Base-by-base conservation (phyloP, 1,284 basidiomycete genomes). In the Trametes sp. region DNA sequence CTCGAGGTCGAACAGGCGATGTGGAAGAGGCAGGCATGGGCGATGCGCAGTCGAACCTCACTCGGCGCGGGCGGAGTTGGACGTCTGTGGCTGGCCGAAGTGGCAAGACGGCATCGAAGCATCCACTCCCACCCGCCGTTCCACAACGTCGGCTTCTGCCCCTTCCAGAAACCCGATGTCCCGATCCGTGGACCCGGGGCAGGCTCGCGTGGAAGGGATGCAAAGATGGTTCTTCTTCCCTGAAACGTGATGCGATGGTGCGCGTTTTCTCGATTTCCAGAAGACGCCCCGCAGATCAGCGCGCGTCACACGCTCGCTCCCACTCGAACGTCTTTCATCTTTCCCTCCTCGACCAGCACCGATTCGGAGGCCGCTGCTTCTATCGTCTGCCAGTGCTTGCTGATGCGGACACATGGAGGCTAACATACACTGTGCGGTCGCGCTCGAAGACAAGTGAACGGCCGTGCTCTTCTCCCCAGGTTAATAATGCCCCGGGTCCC, bases 181-280 rank as follows among this genome's bases (percentile, higher is more conserved):
- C 59, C 45, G 35, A 29, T 42, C 59, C 59, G 29, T 54, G 59
- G 52, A 6, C 36, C 26, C 53, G 59, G 59, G 38, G 35, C 46
- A 21, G 10, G 38, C 48, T 55, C 54, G 59, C 54, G 54, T 52
- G 54, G 59, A 61, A 61, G 46, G 46, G 35, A 55, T 44, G 52
- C 53, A 45, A 56, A 44, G 59, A 51, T 56, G 59, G 56, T 52
- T 54, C 56, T 62, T 58, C 56, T 62, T 62, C 56, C 61, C 61
- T 62, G 61, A 62, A 62, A 62, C 61, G 56, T 62, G 61, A 62
- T 62, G 61, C 33, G 56, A 54, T 29, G 31, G 42, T 29, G 51
- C 35, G 23, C 41, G 51, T 21, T 6, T 62, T 62, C 61, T 53
- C 45, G 61, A 62, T 54, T 57, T 62, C 55, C 35, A 62, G 61